Evolutionary conservation across 345 rosid species (phyloP).

Genomic region (Boechera stricta): DNA sequence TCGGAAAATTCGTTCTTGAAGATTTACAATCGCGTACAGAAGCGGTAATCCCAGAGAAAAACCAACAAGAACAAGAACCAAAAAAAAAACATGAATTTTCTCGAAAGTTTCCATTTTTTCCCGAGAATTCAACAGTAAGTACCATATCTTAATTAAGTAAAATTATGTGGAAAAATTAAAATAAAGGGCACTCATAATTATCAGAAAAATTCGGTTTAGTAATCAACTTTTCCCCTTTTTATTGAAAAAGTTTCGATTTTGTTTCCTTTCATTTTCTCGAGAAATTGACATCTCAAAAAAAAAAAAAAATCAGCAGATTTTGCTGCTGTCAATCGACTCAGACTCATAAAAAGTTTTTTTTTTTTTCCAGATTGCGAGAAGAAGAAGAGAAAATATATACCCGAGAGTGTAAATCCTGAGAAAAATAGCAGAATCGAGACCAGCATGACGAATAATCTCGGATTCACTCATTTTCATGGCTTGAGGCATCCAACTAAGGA

Average conservation of each 20-base stretch:
- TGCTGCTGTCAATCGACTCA: neutral
- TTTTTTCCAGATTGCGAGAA: neutral
- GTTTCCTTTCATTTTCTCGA: conserved; percentile 23
- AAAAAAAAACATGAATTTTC: neutral
- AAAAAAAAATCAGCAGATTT: neutral
- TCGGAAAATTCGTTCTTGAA: conserved; percentile 20
- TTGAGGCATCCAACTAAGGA: conserved; percentile 99
- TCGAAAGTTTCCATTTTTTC: conserved; percentile 4
- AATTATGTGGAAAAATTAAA: neutral
- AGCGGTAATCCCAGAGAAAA: conserved; percentile 19
- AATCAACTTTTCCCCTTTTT: neutral
- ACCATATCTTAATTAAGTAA: conserved; percentile 2
- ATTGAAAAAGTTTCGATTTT: conserved; percentile 23
- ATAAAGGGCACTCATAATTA: neutral
- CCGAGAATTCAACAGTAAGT: conserved; percentile 25
- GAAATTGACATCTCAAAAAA: conserved; percentile 22
- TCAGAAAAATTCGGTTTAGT: neutral
- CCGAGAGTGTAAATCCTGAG: conserved; percentile 92
- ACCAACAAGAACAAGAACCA: conserved; percentile 2
- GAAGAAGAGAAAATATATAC: conserved; percentile 43
- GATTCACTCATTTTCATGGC: conserved; percentile 86
- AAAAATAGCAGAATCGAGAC: conserved; percentile 94
- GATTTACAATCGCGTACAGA: conserved; percentile 16
- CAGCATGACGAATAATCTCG: conserved; percentile 85
- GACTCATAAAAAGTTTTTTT: neutral